Percentiles rank a stretch among this genome's conserved stretches.
phyloP scores from a whole-genome alignment of 2,329 filamentous ascomycete genomes.

The Monosporascus sp. region DNA sequence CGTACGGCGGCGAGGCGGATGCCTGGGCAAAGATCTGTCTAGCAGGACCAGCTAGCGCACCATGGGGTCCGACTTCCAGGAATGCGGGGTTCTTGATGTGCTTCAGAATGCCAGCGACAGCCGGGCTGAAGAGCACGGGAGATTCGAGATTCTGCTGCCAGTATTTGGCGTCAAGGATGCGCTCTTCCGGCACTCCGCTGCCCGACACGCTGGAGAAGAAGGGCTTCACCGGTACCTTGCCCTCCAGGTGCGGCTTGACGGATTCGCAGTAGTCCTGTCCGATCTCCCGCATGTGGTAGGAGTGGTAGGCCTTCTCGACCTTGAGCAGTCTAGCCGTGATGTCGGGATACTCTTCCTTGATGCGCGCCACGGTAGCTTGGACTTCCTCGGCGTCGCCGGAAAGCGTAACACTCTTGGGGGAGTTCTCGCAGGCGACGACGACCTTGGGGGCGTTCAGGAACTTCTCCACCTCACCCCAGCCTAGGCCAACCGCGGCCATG shows the following conservation, averaged over 20 bases:
- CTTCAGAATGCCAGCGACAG: slow-evolving; percentile 8
- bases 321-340: slow-evolving; percentile 15
- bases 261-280: slow-evolving; percentile 9
- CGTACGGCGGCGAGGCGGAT: slow-evolving; percentile 5
- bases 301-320: slow-evolving; percentile 13
- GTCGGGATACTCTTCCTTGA: slow-evolving; percentile 11
- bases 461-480: slow-evolving; percentile 12
- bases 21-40: slow-evolving; percentile 11
- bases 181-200: slow-evolving; percentile 2
- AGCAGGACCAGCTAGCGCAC: slow-evolving; percentile 14
- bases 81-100: slow-evolving; percentile 7
- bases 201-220: slow-evolving; percentile 18
- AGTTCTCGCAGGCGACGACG: slow-evolving; percentile 18
- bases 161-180: slow-evolving; percentile 8
- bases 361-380: slow-evolving; percentile 12
- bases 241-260: slow-evolving; percentile 3
- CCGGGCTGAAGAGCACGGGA: slow-evolving; percentile 10
- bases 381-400: slow-evolving; percentile 14
- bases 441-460: slow-evolving; percentile 12
- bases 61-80: slow-evolving; percentile 20
- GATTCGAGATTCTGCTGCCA: slow-evolving; percentile 8
- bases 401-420: slow-evolving; percentile 19
- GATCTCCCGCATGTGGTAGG: slow-evolving; percentile 14
- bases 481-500: slow-evolving; percentile 29
- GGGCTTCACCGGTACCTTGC: slow-evolving; percentile 5